Conservation (phyloP, 2,329 filamentous ascomycete genomes). For the Leptographium radiaticola region DNA sequence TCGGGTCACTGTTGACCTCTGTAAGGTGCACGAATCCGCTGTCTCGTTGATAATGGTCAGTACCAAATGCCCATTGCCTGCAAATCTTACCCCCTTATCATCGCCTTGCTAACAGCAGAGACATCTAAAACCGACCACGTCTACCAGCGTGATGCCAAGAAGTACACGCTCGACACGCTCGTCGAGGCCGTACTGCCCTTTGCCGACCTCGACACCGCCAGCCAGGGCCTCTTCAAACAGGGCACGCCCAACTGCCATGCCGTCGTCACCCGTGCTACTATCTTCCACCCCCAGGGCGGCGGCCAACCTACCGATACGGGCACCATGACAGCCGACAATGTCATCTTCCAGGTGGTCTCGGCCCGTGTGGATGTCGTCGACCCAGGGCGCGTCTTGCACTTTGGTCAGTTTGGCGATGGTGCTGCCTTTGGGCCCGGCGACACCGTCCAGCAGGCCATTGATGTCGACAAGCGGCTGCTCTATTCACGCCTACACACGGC, state of each 20-base stretch:
- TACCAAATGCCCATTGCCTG: not conserved
- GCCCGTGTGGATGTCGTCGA: conserved; percentile 41
- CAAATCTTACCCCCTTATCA: too few relatives aligned
- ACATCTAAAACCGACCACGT: conserved; percentile 21
- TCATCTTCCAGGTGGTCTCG: conserved; percentile 36
- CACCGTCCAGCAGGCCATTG: conserved; percentile 41
- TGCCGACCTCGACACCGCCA: conserved; percentile 33
- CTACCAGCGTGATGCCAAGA: conserved; percentile 29
- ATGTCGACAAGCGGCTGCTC: conserved; percentile 44
- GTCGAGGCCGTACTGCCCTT: conserved; percentile 36
- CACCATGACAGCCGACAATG: conserved; percentile 28
- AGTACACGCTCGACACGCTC: conserved; percentile 27
- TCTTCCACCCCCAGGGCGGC: conserved; percentile 65
- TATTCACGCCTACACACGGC: conserved; percentile 62
- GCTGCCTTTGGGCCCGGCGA: conserved; percentile 26
- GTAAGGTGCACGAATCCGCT: too few relatives aligned
- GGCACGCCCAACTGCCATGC: conserved; percentile 36
- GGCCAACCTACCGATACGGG: conserved; percentile 61
- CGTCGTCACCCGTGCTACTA: conserved; percentile 51
- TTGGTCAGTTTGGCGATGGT: conserved; percentile 38
- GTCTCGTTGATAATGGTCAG: not conserved
- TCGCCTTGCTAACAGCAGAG: too few relatives aligned
- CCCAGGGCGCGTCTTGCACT: conserved; percentile 48
- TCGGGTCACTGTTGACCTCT: too few relatives aligned
- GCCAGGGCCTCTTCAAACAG: conserved; percentile 45